phyloP scores from a whole-genome alignment of 768 basidiomycete species.

The Tylopilus felleus region DNA sequence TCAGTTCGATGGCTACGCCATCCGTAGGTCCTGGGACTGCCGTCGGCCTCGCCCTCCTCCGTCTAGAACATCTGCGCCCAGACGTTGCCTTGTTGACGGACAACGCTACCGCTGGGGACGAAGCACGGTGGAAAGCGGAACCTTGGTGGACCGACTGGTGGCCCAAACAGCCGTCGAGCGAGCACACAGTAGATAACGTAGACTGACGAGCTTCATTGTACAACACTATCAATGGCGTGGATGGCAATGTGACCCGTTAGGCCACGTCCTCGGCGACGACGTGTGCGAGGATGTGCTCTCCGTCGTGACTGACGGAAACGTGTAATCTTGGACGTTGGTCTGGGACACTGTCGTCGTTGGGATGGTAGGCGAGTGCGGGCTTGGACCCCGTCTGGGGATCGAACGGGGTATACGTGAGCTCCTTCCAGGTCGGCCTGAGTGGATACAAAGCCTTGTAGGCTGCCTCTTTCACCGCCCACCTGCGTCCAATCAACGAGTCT shows the following conservation, averaged over 20 bases:
- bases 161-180: constrained; percentile 35
- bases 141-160: constrained; percentile 73
- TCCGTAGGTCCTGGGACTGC: constrained; percentile 29
- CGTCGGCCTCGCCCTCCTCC: constrained; percentile 74
- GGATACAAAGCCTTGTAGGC: constrained; percentile 85
- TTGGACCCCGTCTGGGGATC: constrained; percentile 34
- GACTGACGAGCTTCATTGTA: constrained; percentile 17
- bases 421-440: constrained; percentile 67
- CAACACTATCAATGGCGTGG: neutral
- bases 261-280: constrained; percentile 60
- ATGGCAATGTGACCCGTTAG: neutral
- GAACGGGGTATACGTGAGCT: constrained; percentile 50
- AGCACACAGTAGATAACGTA: constrained; percentile 16
- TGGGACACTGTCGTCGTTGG: neutral
- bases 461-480: constrained; percentile 84
- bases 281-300: constrained; percentile 67
- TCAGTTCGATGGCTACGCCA: constrained; percentile 47
- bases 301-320: constrained; percentile 79
- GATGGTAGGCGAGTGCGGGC: constrained; percentile 40
- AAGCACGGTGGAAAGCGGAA: constrained; percentile 39
- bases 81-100: constrained; percentile 20
- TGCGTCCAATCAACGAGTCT: constrained; percentile 28
- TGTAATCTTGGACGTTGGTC: constrained; percentile 40
- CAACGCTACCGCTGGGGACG: constrained; percentile 12
- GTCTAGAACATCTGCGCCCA: constrained; percentile 62